Conservation (phyloP, 495 filamentous ascomycete species). For the Cryomyces minteri region DNA sequence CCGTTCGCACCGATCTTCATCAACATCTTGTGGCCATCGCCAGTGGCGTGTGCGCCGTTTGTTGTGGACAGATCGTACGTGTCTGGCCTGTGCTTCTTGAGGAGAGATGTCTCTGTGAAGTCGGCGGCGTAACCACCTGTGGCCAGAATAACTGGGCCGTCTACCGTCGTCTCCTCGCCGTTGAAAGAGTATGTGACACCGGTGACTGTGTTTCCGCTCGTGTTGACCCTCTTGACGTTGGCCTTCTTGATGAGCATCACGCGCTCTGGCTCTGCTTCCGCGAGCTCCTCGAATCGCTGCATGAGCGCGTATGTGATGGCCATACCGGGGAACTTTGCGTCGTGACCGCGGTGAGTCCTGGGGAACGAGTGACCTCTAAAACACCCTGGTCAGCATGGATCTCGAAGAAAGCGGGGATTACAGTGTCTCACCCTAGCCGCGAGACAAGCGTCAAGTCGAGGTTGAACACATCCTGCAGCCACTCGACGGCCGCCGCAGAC, state of each 20-base stretch:
- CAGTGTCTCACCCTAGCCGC: slow-evolving; percentile 63
- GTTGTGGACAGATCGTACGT: slow-evolving; percentile 80
- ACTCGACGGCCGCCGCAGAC: slow-evolving; percentile 92
- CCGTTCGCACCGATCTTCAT: slow-evolving; percentile 95
- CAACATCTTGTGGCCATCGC: slow-evolving; percentile 99
- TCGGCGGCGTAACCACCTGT: slow-evolving; percentile 97
- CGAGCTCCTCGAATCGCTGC: slow-evolving; percentile 90
- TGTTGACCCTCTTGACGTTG: slow-evolving; percentile 73
- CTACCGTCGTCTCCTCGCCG: slow-evolving; percentile 49
- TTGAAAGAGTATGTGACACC: slow-evolving; percentile 75
- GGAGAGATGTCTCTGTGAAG: slow-evolving; percentile 67
- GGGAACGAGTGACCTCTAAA: slow-evolving; percentile 76
- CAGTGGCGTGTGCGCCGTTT: slow-evolving; percentile 93
- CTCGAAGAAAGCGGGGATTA: neutral
- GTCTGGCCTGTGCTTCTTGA: slow-evolving; percentile 90
- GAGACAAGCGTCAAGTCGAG: slow-evolving; percentile 94
- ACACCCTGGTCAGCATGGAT: neutral
- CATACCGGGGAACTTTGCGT: slow-evolving; percentile 99
- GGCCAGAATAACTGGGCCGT: slow-evolving; percentile 83
- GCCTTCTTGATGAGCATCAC: slow-evolving; percentile 98
- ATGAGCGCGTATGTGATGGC: slow-evolving; percentile 99
- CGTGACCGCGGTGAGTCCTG: slow-evolving; percentile 93
- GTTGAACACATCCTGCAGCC: slow-evolving; percentile 97
- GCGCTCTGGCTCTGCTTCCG: slow-evolving; percentile 78
- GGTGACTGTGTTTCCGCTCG: slow-evolving; percentile 73